phyloP scores from a whole-genome alignment of 768 basidiomycete species.

The Boletus tomentosulus region DNA sequence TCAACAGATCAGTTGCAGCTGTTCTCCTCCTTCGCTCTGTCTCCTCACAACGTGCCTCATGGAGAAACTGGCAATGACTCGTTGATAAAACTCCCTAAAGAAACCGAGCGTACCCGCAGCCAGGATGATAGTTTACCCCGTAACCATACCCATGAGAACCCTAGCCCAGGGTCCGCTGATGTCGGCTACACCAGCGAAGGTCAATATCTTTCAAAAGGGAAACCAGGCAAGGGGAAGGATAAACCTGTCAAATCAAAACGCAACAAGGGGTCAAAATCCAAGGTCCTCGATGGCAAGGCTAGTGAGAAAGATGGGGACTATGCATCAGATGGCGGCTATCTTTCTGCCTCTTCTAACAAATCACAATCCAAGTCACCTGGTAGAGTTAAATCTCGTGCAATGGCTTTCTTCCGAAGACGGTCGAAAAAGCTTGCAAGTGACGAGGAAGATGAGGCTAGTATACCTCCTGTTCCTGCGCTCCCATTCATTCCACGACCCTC shows the following conservation, averaged over 20 bases:
- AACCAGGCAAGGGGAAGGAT: conserved; percentile 12
- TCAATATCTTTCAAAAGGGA: conserved; percentile 28
- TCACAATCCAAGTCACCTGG: conserved; percentile 27
- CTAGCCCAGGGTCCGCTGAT: conserved; percentile 19
- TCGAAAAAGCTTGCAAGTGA: conserved; percentile 27
- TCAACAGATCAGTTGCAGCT: conserved; percentile 28
- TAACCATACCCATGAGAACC: conserved; percentile 6
- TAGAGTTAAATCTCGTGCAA: conserved; percentile 29
- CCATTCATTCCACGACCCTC: conserved; percentile 26
- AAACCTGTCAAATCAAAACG: conserved; percentile 19
- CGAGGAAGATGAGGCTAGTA: conserved; percentile 27
- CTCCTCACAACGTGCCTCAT: conserved; percentile 5
- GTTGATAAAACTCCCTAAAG: conserved; percentile 6
- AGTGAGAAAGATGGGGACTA: conserved; percentile 22
- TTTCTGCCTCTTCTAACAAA: conserved; percentile 33
- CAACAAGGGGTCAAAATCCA: conserved; percentile 16
- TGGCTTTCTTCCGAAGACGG: conserved; percentile 33
- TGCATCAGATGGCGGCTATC: conserved; percentile 29
- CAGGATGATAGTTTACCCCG: conserved; percentile 21
- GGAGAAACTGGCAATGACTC: background rate
- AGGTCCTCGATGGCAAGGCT: conserved; percentile 15
- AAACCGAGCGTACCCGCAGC: conserved; percentile 14
- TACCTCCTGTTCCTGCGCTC: conserved; percentile 32
- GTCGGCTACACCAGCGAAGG: conserved; percentile 29
- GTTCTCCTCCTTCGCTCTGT: conserved; percentile 20